A percentile compares a stretch with the other conserved stretches of the same genome.
phyloP scores from a whole-genome alignment of 108 stramenopile genomes.

The Fistulifera solaris region DNA sequence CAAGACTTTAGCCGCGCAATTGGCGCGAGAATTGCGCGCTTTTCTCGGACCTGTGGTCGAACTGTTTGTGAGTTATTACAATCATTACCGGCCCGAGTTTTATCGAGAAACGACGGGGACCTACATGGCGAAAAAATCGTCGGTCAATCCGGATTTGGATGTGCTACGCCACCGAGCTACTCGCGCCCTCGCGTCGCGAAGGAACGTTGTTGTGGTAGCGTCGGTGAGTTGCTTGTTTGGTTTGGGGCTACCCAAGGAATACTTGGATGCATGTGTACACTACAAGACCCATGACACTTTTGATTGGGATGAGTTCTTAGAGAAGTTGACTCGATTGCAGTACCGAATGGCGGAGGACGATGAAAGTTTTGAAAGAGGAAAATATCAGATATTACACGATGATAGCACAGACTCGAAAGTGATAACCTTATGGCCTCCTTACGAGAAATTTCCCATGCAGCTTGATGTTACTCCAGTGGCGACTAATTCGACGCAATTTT shows the following conservation, averaged over 20 bases:
- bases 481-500: neutral
- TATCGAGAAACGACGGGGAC: conserved; percentile 41
- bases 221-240: conserved; percentile 76
- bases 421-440: conserved; percentile 40
- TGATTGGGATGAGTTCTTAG: conserved; percentile 7
- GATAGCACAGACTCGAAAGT: neutral
- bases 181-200: conserved; percentile 39
- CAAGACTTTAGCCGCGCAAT: conserved; percentile 75
- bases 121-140: conserved; percentile 61
- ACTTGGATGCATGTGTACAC: conserved; percentile 34
- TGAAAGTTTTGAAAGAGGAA: conserved; percentile 21
- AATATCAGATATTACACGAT: conserved; percentile 14
- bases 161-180: conserved; percentile 66
- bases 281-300: conserved; percentile 21
- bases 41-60: conserved; percentile 50
- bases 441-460: conserved; percentile 32
- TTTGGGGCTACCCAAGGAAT: conserved; percentile 64
- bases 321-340: conserved; percentile 14
- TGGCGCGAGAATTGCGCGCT: conserved; percentile 56
- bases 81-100: conserved; percentile 67
- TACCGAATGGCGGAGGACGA: conserved; percentile 6
- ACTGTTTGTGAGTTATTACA: conserved; percentile 67
- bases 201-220: conserved; percentile 71
- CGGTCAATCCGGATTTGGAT: conserved; percentile 59
- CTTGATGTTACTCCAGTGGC: conserved; percentile 12